phyloP scores from a whole-genome alignment of 768 basidiomycete species.

The Calocybe indica region DNA sequence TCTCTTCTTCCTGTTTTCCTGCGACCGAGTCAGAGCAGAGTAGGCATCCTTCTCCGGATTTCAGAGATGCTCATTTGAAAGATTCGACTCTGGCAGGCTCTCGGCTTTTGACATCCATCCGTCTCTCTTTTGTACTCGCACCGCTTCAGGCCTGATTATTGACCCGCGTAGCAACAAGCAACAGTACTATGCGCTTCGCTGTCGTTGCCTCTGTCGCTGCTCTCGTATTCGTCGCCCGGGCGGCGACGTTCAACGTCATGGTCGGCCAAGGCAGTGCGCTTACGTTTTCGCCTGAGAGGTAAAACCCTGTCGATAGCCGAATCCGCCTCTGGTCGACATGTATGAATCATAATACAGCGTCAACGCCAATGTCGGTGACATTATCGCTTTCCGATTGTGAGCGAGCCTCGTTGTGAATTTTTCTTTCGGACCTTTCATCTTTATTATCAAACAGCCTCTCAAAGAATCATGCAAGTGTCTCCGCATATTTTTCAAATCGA shows the following conservation, averaged over 20 bases:
- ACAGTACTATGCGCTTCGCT: no score
- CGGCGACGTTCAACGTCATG: conserved; percentile 22
- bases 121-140: no score
- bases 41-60: no score
- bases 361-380: conserved; percentile 28
- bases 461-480: conserved; percentile 30
- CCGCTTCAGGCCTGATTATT: no score
- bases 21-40: no score
- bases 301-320: background rate
- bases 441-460: conserved; percentile 17
- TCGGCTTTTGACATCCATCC: no score
- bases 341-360: conserved; percentile 17
- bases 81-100: no score
- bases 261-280: conserved; percentile 24
- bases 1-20: no score
- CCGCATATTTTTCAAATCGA: background rate
- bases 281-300: conserved; percentile 19
- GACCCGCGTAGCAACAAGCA: no score
- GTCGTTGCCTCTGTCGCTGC: conserved; percentile 14
- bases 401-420: conserved; percentile 5
- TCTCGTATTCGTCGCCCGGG: conserved; percentile 20
- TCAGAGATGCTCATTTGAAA: no score
- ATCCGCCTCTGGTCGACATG: background rate
- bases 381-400: conserved; percentile 41
- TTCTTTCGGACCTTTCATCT: background rate